Evolutionary conservation across 208 protist genomes (phyloP).

Genomic region (Tritrichomonas musculus): DNA sequence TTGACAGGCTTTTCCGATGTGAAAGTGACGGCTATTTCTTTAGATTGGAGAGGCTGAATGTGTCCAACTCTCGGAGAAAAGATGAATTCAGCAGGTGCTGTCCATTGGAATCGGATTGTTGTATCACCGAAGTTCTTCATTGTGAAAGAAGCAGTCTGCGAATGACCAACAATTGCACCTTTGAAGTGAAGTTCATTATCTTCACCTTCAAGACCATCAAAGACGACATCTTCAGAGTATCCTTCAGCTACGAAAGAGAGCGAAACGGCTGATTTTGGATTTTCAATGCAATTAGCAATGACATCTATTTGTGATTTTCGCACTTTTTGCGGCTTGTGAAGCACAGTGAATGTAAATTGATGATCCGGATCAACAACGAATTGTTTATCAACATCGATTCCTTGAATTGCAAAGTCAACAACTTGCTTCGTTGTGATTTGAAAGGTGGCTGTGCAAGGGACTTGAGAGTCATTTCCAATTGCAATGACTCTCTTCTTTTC

Average conservation of each 20-base stretch:
- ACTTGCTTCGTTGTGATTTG: background rate
- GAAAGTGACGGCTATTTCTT: background rate
- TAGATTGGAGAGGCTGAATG: background rate
- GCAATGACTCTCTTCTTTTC: background rate
- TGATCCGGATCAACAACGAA: background rate
- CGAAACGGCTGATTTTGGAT: background rate
- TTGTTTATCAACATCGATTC: background rate
- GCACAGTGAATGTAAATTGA: background rate
- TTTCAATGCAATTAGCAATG: background rate
- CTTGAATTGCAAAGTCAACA: background rate
- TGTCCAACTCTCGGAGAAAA: background rate
- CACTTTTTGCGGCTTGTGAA: background rate
- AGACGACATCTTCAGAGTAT: background rate
- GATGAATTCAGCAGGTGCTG: background rate
- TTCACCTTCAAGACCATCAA: conserved; percentile 7
- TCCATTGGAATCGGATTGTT: background rate
- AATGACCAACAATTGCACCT: background rate
- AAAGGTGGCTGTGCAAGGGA: background rate
- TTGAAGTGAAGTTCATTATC: background rate
- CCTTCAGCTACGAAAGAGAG: background rate
- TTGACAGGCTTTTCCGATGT: background rate
- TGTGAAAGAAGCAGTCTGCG: background rate
- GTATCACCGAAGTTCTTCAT: background rate
- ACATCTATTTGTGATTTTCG: background rate
- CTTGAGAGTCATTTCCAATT: background rate